Evolutionary conservation across 208 protist genomes (phyloP), one percentile per base, ranked within the genome.

Genomic region (Leishmania guyanensis): DNA sequence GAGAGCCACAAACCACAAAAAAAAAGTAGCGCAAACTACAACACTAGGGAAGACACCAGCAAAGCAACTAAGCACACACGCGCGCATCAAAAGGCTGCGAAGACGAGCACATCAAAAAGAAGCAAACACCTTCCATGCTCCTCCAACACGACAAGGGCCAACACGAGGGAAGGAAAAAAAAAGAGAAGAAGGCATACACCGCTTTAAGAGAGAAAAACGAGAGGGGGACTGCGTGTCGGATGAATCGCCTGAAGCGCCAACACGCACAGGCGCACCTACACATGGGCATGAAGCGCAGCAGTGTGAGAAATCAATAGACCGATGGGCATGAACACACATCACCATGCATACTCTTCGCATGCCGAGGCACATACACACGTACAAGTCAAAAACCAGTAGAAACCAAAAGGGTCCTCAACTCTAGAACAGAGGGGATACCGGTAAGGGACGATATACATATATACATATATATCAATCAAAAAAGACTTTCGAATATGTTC

Each of bases 21-120:
- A 56, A 39, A 62, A 77, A 12, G 22, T 46, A 29, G 22, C 8
- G 9, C 16, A 46, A 58, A 22, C 17, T 58, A 26, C 54, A 58
- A 22, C 12, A 74, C n/a, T 6, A 46, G 50, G 56, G 20, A 51
- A 51, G 39, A 53, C 17, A 53, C n/a, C 60, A 17, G 54, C 64
- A 70, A 75, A 74, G 39, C n/a, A 77, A 62, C 33, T n/a, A 69
- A 58, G 20, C 53, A 58, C 54, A 58, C 54, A 58, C 54, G 20
- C 54, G 20, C 54, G 20, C 54, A 58, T 22, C 12, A 58, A 58
- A 58, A 58, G 54, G 54, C 17, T 26, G 54, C 3, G 54, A 2
- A n/a, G 26, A 68, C 22, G 58, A 58, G 5, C 0, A 77, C 77
- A 73, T 20, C 66, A 81, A 70, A 70, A 68, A 53, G 68, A 50